Percentiles rank a stretch among this genome's conserved stretches.
Evolutionary conservation across 805 yeast genomes (phyloP).

Genomic region (Yamadazyma nakazawae): DNA sequence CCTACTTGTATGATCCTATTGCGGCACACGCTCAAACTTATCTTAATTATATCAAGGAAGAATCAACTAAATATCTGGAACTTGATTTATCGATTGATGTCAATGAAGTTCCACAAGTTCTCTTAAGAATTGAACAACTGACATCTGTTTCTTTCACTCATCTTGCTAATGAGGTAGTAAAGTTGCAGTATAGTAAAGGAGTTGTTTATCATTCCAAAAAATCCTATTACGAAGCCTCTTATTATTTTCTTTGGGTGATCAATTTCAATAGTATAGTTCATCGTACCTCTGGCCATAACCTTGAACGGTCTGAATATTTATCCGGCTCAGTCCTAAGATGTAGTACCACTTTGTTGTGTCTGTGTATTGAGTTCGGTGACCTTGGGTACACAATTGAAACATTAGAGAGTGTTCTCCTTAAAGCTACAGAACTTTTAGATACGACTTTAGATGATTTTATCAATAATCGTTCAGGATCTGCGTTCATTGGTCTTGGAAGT

Average conservation of each 20-base stretch:
- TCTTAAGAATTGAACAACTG: constrained; percentile 3
- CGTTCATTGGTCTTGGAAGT: constrained; percentile 20
- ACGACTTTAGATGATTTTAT: constrained; percentile 14
- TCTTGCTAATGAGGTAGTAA: constrained; percentile 12
- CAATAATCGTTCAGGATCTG: constrained; percentile 25
- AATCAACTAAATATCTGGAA: constrained; percentile 15
- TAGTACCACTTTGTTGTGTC: constrained; percentile 11
- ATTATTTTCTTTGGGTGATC: constrained; percentile 18
- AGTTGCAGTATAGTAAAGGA: constrained; percentile 18
- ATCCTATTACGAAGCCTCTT: constrained; percentile 16
- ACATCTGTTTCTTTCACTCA: background rate
- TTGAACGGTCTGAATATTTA: constrained; percentile 14
- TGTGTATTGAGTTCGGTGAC: constrained; percentile 15
- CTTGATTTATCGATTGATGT: constrained; percentile 15
- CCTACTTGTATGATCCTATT: constrained; percentile 1
- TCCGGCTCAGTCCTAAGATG: constrained; percentile 12
- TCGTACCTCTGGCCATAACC: constrained; percentile 2
- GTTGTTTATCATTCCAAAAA: constrained; percentile 14
- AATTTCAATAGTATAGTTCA: constrained; percentile 12
- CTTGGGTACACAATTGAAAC: constrained; percentile 8
- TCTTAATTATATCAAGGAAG: constrained; percentile 7
- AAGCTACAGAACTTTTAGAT: constrained; percentile 8
- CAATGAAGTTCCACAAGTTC: constrained; percentile 7
- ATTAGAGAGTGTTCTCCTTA: constrained; percentile 9
- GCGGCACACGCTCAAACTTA: background rate